A percentile compares a stretch with the other conserved stretches of the same genome.
Evolutionary conservation across 805 yeast species (phyloP).

Genomic region (Starmerella davenportii): DNA sequence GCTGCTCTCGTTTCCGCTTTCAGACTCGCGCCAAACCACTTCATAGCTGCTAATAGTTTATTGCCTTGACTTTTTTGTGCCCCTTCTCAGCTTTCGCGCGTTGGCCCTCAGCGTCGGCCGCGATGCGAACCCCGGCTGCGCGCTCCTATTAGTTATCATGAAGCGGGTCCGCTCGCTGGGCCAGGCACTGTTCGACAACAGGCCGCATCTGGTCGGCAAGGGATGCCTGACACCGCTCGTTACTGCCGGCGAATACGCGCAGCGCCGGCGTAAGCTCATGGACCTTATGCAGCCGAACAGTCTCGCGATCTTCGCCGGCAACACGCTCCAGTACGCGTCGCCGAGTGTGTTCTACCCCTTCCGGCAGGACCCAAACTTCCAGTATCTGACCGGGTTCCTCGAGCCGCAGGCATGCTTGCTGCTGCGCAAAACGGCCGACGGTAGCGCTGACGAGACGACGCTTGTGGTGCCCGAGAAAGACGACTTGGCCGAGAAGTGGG

Average conservation of each 20-base stretch:
- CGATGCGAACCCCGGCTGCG: too few species aligned
- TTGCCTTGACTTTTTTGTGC: too few species aligned
- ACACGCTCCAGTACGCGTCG: slow-evolving; percentile 56
- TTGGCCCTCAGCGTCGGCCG: too few species aligned
- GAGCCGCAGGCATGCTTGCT: slow-evolving; percentile 64
- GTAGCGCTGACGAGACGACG: slow-evolving; percentile 36
- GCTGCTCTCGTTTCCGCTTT: too few species aligned
- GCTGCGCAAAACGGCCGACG: slow-evolving; percentile 25
- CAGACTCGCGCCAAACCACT: too few species aligned
- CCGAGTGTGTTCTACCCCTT: slow-evolving; percentile 85
- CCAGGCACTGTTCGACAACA: slow-evolving; percentile 72
- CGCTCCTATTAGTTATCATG: too few species aligned
- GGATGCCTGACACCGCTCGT: slow-evolving; percentile 86
- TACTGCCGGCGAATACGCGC: slow-evolving; percentile 60
- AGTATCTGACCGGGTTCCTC: slow-evolving; percentile 77
- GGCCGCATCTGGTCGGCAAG: slow-evolving; percentile 52
- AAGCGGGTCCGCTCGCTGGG: slow-evolving; percentile 27
- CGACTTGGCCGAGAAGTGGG: slow-evolving; percentile 73
- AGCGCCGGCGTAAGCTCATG: slow-evolving; percentile 47
- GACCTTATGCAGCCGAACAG: slow-evolving; percentile 41
- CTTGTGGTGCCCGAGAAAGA: slow-evolving; percentile 78
- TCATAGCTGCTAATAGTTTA: too few species aligned
- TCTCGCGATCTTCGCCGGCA: slow-evolving; percentile 59
- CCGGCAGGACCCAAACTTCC: slow-evolving; percentile 80
- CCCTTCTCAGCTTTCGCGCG: too few species aligned